Evolutionary conservation across 129 eudicot genomes (phyloP), one percentile per base, ranked within the genome.

Genomic region (Tagetes patula): DNA sequence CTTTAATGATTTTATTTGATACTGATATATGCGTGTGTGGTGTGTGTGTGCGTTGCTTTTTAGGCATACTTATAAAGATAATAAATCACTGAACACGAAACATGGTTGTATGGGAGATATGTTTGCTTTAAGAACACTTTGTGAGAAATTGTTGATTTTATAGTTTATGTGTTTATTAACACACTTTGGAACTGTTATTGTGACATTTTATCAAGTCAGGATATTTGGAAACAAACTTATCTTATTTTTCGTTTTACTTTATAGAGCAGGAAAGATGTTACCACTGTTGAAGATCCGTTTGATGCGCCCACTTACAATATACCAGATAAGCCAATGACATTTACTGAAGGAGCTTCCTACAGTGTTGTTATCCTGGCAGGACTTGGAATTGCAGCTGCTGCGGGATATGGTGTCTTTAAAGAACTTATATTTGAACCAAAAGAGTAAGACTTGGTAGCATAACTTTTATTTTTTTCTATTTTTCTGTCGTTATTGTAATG

Each of bases 351-450:
- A 72, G 97, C 93, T 65, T 90, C 97, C 11, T 90, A 94, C 66
- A 83, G 85, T 68, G 43, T 88, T 14, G 77, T 94, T 75, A 94
- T 94, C 77, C 87, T 90, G 50, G 84, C 71, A 65, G 99, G 98
- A 52, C 96, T 94, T 77, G 98, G 96, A 65, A 64, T 94, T 53
- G 99, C 99, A 75, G 96, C 85, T 58, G 89, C 84, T 58, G 99
- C 99, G 40, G 99, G 86, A 73, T 94, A 94, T 83, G 97, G 82
- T 8, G 97, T 91, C 75, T 86, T 88, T 77, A 88, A 88, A 69
- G 99, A 95, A 83, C 97, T 95, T 60, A 88, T 95, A 69, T 85
- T 91, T 74, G 78, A 88, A 86, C 99, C 99, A 30, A 95, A 91
- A 87, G 97, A 95, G 99, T 95, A 81, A 82, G 85, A 67, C 14